phyloP scores from a whole-genome alignment of 2,329 filamentous ascomycete genomes.

The Colletotrichum tanaceti region DNA sequence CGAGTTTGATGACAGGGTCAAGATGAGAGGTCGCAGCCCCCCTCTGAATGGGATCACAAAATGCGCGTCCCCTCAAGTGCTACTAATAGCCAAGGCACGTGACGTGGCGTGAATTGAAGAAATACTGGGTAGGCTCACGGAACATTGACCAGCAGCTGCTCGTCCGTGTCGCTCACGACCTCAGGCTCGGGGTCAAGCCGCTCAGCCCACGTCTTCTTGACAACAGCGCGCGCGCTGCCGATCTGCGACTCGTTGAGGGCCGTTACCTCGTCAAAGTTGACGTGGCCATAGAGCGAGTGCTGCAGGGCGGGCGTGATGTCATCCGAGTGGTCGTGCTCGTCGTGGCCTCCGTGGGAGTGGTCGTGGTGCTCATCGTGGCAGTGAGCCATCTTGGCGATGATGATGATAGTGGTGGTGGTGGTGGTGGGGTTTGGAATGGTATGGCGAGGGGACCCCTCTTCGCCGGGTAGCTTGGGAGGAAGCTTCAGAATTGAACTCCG shows the following conservation, averaged over 20 bases:
- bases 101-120: not conserved
- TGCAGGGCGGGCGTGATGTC: conserved; percentile 93
- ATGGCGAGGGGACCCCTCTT: not conserved
- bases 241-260: conserved; percentile 84
- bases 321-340: conserved; percentile 87
- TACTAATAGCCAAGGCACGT: too few relatives aligned
- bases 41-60: too few relatives aligned
- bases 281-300: conserved; percentile 89
- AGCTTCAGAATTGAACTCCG: not conserved
- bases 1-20: not conserved
- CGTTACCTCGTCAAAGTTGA: conserved; percentile 86
- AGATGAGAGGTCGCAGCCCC: too few relatives aligned
- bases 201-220: conserved; percentile 93
- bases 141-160: conserved; percentile 92
- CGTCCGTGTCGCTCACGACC: conserved; percentile 86
- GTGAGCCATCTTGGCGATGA: conserved; percentile 53
- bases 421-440: not conserved
- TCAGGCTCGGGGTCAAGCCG: conserved; percentile 77
- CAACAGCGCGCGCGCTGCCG: conserved; percentile 77
- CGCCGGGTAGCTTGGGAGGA: not conserved
- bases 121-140: conserved; percentile 70
- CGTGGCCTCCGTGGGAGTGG: conserved; percentile 63
- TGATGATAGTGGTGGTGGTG: not conserved
- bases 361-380: conserved; percentile 64
- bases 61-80: too few relatives aligned